A percentile compares a stretch with the other conserved stretches of the same genome.
Conservation (phyloP, 192 early-diverging fungal genomes). For the Oehlia diaphana region DNA sequence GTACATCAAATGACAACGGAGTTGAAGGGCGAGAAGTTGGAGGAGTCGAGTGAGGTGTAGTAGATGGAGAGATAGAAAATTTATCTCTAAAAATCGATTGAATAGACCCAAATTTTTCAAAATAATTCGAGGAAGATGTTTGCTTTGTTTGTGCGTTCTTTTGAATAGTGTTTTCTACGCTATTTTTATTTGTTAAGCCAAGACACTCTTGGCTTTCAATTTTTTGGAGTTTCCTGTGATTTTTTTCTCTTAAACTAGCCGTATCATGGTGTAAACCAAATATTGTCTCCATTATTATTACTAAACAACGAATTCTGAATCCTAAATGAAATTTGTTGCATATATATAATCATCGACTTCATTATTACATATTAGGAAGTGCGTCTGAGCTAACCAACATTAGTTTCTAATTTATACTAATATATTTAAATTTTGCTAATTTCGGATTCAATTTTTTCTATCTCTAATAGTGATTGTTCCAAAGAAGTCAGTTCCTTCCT, state of each 20-base stretch:
- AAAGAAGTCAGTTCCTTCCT: conserved; percentile 1
- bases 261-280: conserved; percentile 9
- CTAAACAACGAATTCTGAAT: neutral
- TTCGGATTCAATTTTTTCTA: neutral
- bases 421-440: neutral
- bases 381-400: too few relatives aligned
- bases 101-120: neutral
- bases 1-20: neutral
- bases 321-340: neutral
- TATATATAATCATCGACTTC: too few relatives aligned
- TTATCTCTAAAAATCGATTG: neutral
- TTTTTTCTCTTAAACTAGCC: conserved; percentile 14
- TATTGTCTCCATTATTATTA: neutral
- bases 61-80: neutral
- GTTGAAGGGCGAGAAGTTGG: neutral
- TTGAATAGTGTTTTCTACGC: neutral
- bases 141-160: neutral
- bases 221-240: neutral
- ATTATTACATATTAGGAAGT: too few relatives aligned
- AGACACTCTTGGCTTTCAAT: neutral
- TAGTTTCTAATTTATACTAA: too few relatives aligned
- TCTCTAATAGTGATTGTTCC: neutral
- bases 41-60: neutral
- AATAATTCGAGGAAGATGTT: neutral
- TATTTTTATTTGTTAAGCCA: neutral